phyloP scores from a whole-genome alignment of 2,329 filamentous ascomycete species.

The Alternaria novae-zelandiae region DNA sequence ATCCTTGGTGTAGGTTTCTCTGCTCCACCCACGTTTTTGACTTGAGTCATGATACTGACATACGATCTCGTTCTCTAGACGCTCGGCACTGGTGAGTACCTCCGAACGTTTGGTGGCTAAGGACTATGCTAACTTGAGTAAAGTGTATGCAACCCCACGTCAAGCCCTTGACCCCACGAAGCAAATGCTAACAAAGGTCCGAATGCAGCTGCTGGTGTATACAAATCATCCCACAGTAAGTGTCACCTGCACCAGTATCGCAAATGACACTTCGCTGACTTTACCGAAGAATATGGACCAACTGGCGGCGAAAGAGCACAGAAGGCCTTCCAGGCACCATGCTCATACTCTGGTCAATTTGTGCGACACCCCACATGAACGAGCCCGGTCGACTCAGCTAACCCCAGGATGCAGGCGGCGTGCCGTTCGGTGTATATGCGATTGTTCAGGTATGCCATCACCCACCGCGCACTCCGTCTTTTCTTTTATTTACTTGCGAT shows the following conservation, averaged over 20 bases:
- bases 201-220: constrained; percentile 50
- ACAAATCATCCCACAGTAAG: constrained; percentile 49
- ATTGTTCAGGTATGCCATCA: constrained; percentile 53
- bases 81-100: constrained; percentile 45
- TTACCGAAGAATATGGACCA: constrained; percentile 61
- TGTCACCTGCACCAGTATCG: constrained; percentile 5
- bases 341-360: constrained; percentile 69
- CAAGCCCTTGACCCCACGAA: not conserved
- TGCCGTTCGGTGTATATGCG: constrained; percentile 61
- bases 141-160: constrained; percentile 27
- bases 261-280: constrained; percentile 15
- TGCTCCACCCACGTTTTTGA: not conserved
- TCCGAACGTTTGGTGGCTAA: not conserved
- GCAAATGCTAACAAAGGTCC: constrained; percentile 21
- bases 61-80: constrained; percentile 30
- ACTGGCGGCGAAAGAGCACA: constrained; percentile 66
- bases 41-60: constrained; percentile 21
- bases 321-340: constrained; percentile 66
- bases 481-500: not conserved
- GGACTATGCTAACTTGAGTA: constrained; percentile 19
- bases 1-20: constrained; percentile 45
- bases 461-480: not conserved
- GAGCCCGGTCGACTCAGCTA: not conserved
- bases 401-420: constrained; percentile 33
- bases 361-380: constrained; percentile 36